Evolutionary conservation across 139 green algal species (phyloP), one percentile per base, ranked within the genome.

Genomic region (Chlorella vulgaris): DNA sequence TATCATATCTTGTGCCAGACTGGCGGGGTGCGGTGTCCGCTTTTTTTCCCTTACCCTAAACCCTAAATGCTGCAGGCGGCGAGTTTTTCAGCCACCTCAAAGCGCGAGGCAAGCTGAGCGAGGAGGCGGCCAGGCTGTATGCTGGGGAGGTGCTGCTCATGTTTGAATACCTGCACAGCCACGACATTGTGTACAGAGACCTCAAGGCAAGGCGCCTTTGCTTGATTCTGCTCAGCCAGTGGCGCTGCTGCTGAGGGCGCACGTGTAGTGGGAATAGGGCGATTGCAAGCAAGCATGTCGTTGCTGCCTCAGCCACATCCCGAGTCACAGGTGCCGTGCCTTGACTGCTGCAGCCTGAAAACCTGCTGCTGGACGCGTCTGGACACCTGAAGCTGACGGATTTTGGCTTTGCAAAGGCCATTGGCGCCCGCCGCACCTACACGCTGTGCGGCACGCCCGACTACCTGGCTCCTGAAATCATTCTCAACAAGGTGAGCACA

Each of bases 351-450:
- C 63, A 83, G 86, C 95, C 95, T 26, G 95, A 98, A 83, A 98
- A 98, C 86, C 68, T 98, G 85, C 82, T 98, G 74, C 84, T 98
- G 26, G 87, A 91, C 28, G 82, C 24, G 0, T 43, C 88, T 4
- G 94, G 95, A 3, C 92, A 97, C 84, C 67, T 98, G 4, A 96
- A 96, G 86, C 90, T 99, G 7, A 93, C 95, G 21, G 96, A 99
- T 87, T 99, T 99, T 88, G 96, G 96, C 22, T 93, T 90, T 43
- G 94, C 94, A 8, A 94, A 93, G 78, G 80, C 81, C 24, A 76
- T 88, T 4, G 76, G 60, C n/a, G 22, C 69, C 18, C 36, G 38
- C 21, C 80, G 80, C 40, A 74, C 69, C 50, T 74, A 77, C 18
- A 94, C 91, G 1, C 92, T 98, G 73, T 94, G 96, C 15, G 94